Conservation (phyloP, 495 filamentous ascomycete species). For the Parathielavia appendiculata region DNA sequence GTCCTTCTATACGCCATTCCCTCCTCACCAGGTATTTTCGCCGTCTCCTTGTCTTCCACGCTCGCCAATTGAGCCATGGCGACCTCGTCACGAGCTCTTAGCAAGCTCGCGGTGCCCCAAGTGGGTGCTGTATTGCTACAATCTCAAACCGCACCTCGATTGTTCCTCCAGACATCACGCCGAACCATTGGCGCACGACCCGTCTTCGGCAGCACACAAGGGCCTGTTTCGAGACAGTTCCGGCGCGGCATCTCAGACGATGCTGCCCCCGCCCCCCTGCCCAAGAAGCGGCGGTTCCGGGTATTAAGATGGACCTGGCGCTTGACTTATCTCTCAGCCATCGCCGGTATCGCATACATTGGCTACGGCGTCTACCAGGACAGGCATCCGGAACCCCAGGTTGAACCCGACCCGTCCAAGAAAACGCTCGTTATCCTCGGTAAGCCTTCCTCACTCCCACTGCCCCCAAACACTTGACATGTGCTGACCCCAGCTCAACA, state of each 20-base stretch:
- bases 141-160: slow-evolving; percentile 24
- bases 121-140: slow-evolving; percentile 25
- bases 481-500: slow-evolving; percentile 33
- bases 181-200: slow-evolving; percentile 23
- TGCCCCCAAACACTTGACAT: not conserved
- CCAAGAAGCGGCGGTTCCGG: slow-evolving; percentile 40
- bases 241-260: slow-evolving; percentile 39
- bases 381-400: slow-evolving; percentile 76
- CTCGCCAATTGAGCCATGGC: slow-evolving; percentile 34
- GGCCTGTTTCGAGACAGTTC: slow-evolving; percentile 34
- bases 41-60: slow-evolving; percentile 7
- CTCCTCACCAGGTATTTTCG: slow-evolving; percentile 2
- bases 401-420: slow-evolving; percentile 76
- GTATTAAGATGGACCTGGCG: slow-evolving; percentile 60
- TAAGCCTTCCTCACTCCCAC: slow-evolving; percentile 40
- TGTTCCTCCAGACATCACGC: slow-evolving; percentile 25
- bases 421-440: slow-evolving; percentile 96
- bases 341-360: slow-evolving; percentile 63
- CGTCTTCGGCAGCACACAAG: slow-evolving; percentile 21
- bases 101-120: slow-evolving; percentile 28
- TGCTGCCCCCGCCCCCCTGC: slow-evolving; percentile 28
- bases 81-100: slow-evolving; percentile 32
- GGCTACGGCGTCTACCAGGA: slow-evolving; percentile 76
- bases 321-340: slow-evolving; percentile 60
- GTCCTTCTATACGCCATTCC: not conserved